Conservation (phyloP, 805 yeast genomes). For the Pichia gijzeniarum region DNA sequence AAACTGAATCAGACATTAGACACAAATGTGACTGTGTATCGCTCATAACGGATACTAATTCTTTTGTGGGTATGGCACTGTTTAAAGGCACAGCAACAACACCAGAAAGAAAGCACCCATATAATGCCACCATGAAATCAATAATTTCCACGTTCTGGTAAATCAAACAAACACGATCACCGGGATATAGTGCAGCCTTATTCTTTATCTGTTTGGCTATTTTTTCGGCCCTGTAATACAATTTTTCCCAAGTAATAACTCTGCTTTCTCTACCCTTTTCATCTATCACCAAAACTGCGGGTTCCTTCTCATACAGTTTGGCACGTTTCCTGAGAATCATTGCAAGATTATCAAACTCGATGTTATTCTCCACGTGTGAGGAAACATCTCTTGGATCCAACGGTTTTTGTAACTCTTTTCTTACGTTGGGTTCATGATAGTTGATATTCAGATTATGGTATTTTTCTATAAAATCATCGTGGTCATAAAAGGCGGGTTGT, state of each 20-base stretch:
- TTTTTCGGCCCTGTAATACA: conserved; percentile 75
- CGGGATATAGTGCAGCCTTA: conserved; percentile 64
- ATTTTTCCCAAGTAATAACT: conserved; percentile 83
- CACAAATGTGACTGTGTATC: conserved; percentile 73
- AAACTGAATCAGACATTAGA: conserved; percentile 72
- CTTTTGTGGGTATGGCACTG: conserved; percentile 60
- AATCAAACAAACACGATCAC: conserved; percentile 77
- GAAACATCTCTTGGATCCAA: conserved; percentile 52
- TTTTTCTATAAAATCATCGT: conserved; percentile 7
- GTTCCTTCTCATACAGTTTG: conserved; percentile 52
- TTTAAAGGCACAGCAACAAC: conserved; percentile 92
- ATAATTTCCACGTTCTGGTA: conserved; percentile 79
- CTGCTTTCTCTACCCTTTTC: conserved; percentile 72
- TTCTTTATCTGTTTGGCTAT: conserved; percentile 79
- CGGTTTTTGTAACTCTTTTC: conserved; percentile 47
- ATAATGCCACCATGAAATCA: conserved; percentile 78
- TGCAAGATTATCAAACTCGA: conserved; percentile 56
- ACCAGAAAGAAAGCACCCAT: conserved; percentile 91
- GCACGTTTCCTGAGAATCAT: conserved; percentile 71
- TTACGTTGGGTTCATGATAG: background rate
- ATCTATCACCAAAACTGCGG: conserved; percentile 70
- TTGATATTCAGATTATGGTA: conserved; percentile 4
- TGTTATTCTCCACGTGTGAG: conserved; percentile 23
- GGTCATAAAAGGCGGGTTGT: conserved; percentile 7
- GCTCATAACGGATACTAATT: conserved; percentile 64